Evolutionary conservation across 371 early-diverging fungal genomes (phyloP).

Genomic region (Syncephalis plumigaleata): DNA sequence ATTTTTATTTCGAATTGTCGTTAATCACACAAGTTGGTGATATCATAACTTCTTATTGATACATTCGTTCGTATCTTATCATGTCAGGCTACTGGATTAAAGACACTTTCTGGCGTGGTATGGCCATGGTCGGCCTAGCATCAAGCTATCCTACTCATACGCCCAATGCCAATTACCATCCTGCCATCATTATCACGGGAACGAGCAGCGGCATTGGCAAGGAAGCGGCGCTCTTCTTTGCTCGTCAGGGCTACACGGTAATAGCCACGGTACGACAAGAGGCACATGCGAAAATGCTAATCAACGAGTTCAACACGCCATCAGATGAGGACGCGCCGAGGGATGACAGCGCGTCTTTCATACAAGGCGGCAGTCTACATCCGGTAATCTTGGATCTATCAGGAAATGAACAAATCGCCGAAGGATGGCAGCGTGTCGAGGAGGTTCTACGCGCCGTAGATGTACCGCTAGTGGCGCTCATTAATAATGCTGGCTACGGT

Average conservation of each 20-base stretch:
- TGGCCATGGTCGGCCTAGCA: neutral
- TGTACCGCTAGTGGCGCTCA: neutral
- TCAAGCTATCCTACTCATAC: neutral
- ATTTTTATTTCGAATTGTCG: too few relatives aligned
- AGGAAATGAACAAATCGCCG: neutral
- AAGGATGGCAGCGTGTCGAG: conserved; percentile 2
- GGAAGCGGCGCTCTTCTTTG: conserved; percentile 2
- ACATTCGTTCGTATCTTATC: too few relatives aligned
- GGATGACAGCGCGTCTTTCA: conserved; percentile 2
- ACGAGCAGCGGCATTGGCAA: conserved; percentile 5
- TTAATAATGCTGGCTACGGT: neutral
- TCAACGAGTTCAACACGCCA: neutral
- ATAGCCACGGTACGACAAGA: conserved; percentile 4
- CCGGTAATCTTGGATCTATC: neutral
- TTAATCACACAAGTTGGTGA: too few relatives aligned
- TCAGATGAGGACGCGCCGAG: neutral
- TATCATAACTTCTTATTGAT: too few relatives aligned
- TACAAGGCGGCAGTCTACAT: conserved; percentile 1
- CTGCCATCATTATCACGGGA: conserved; percentile 7
- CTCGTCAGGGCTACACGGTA: conserved; percentile 5
- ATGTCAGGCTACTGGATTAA: too few relatives aligned
- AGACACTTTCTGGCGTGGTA: too few relatives aligned
- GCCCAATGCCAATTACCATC: conserved; percentile 3
- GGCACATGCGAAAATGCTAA: conserved; percentile 1
- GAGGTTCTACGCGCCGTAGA: neutral